Percentiles rank a stretch among this genome's conserved stretches.
Conservation (phyloP, 768 basidiomycete species). For the Boletus rubropictus region DNA sequence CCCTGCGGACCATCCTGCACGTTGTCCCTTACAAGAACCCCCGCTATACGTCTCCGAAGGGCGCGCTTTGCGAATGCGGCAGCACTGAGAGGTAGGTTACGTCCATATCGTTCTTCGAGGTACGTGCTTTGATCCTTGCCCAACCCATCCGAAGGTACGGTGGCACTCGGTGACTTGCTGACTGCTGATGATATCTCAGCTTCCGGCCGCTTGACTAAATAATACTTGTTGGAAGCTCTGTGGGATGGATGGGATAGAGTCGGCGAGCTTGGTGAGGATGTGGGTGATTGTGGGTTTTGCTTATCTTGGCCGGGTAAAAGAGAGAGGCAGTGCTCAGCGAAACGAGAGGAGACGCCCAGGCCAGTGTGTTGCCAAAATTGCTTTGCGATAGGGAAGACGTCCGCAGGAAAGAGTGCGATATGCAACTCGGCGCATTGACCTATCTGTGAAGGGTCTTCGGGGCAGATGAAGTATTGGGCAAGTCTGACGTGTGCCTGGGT, state of each 20-base stretch:
- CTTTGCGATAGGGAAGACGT: conserved; percentile 62
- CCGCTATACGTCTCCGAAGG: conserved; percentile 83
- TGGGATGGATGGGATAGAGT: conserved; percentile 29
- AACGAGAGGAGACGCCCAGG: conserved; percentile 80
- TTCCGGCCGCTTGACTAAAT: conserved; percentile 33
- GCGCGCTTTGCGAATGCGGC: conserved; percentile 81
- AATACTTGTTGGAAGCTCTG: conserved; percentile 55
- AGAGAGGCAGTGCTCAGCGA: conserved; percentile 77
- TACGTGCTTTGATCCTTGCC: conserved; percentile 64
- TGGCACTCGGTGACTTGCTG: conserved; percentile 5
- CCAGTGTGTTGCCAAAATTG: conserved; percentile 98
- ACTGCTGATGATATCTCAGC: conserved; percentile 4
- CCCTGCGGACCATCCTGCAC: conserved; percentile 28
- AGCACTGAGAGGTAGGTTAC: conserved; percentile 72
- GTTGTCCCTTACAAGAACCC: conserved; percentile 65
- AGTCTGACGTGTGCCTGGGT: conserved; percentile 46
- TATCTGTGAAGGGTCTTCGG: conserved; percentile 40
- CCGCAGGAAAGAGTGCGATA: conserved; percentile 70
- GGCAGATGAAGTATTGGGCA: conserved; percentile 66
- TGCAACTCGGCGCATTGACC: conserved; percentile 57
- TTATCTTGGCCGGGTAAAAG: conserved; percentile 48
- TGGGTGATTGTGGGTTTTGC: conserved; percentile 18
- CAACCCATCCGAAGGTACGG: conserved; percentile 39
- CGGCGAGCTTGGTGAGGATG: conserved; percentile 23
- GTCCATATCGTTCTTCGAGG: conserved; percentile 91